phyloP scores from a whole-genome alignment of 345 rosid species.

The Abelmoschus esculentus region DNA sequence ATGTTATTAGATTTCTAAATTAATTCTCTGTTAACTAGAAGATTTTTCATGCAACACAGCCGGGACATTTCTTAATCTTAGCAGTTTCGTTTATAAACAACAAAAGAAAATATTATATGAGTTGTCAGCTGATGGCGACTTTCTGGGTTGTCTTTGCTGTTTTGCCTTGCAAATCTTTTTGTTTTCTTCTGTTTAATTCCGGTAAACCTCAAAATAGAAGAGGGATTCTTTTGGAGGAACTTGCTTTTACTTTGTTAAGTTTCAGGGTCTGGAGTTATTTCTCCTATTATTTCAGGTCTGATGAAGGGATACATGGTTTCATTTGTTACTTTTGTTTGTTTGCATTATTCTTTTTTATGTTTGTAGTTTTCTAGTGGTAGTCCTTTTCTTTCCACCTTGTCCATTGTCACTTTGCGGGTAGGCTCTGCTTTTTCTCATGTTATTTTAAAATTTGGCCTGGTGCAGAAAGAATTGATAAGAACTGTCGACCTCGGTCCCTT shows the following conservation, averaged over 20 bases:
- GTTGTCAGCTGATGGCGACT: neutral
- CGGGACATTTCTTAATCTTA: neutral
- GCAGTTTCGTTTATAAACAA: neutral
- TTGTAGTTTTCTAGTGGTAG: neutral
- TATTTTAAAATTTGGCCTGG: constrained; percentile 12
- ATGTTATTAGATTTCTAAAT: neutral
- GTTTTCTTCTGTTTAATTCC: neutral
- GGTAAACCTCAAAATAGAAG: neutral
- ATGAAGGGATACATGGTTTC: neutral
- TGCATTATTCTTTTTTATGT: neutral
- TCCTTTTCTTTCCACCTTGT: neutral
- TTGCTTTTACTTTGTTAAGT: neutral
- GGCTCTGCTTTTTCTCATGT: neutral
- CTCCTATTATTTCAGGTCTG: neutral
- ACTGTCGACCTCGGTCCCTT: constrained; percentile 98
- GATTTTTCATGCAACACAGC: neutral
- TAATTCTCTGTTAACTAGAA: neutral
- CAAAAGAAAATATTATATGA: too few relatives aligned
- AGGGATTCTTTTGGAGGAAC: neutral
- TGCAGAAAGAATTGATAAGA: constrained; percentile 92
- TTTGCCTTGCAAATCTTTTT: neutral
- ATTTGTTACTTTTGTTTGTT: constrained; percentile 6
- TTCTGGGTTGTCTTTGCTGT: neutral
- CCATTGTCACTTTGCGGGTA: neutral
- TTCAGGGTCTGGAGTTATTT: neutral